Evolutionary conservation across 2,329 filamentous ascomycete species (phyloP), one percentile per base, ranked within the genome.

Genomic region (Trichoderma pleuroti): DNA sequence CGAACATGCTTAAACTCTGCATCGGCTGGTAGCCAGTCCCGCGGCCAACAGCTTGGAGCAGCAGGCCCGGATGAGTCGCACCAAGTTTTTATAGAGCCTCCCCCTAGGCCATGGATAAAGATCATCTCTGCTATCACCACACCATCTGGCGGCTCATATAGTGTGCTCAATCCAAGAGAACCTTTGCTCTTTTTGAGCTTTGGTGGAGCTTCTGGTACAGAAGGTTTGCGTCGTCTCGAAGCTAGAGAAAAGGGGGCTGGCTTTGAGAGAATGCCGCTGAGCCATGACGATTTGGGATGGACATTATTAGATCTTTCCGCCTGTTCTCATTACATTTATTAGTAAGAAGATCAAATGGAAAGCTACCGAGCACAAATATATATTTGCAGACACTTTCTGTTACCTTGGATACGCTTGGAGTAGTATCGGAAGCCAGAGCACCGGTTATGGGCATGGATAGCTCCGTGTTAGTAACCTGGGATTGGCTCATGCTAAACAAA

Each of bases 41-140:
- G 46, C 21, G 46, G 46, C 46, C 46, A 52, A 14, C 21, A 52
- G 32, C 32, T 46, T 18, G 36, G 49, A 64, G 11, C 10, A 36
- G 8, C 34, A 8, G 34, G 34, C 34, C 34, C 34, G 12, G 34
- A 36, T 14, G 34, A 36, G 34, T 59, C 46, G 7, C 21, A 57
- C 26, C 49, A 70, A 3, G 65, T 71, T n/a, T 70, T 60, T 7
- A 36, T 69, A 7, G 65, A 39, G n/a, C 21, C 30, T 8, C 66
- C 66, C 11, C 70, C 70, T 7, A 64, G 49, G 10, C 70, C 61
- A 42, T 66, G 66, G 24, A 66, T 30, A 18, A 72, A 70, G 12
- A 70, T 66, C 14, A 72, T 30, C 14, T 70, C 70, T 21, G 42
- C 65, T 16, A 57, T 52, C 67, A 56, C 52, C 5, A 30, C 24